Evolutionary conservation across 208 protist species (phyloP).

Genomic region (Acanthamoeba castellanii): DNA sequence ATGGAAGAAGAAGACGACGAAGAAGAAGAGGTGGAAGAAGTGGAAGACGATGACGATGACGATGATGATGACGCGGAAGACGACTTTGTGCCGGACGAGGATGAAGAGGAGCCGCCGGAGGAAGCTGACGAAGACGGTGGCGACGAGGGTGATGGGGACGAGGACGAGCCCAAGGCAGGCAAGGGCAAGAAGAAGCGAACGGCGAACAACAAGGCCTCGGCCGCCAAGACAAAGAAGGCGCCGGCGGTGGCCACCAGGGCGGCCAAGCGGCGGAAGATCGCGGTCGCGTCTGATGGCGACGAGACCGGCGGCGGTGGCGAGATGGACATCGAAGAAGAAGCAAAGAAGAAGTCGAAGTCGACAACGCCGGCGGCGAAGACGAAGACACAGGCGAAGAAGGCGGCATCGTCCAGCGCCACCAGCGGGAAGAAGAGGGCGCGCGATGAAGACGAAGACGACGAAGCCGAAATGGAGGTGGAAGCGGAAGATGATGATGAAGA

Average conservation of each 20-base stretch:
- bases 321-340: background rate
- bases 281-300: background rate
- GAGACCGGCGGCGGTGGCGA: background rate
- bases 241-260: background rate
- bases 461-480: background rate
- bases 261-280: background rate
- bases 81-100: conserved; percentile 28
- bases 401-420: background rate
- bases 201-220: background rate
- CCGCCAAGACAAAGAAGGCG: background rate
- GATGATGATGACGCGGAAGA: conserved; percentile 39
- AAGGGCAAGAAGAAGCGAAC: background rate
- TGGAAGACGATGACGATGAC: background rate
- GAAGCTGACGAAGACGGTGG: background rate
- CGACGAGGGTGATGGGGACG: background rate
- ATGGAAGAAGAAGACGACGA: conserved; percentile 33
- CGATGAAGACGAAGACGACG: background rate
- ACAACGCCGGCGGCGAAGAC: background rate
- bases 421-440: background rate
- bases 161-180: background rate
- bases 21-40: conserved; percentile 1
- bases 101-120: background rate
- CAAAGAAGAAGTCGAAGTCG: background rate
- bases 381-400: background rate
- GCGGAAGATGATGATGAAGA: background rate